Evolutionary conservation across 2,329 filamentous ascomycete species (phyloP), one percentile per base, ranked within the genome.

Genomic region (Pestalotiopsis sp.): DNA sequence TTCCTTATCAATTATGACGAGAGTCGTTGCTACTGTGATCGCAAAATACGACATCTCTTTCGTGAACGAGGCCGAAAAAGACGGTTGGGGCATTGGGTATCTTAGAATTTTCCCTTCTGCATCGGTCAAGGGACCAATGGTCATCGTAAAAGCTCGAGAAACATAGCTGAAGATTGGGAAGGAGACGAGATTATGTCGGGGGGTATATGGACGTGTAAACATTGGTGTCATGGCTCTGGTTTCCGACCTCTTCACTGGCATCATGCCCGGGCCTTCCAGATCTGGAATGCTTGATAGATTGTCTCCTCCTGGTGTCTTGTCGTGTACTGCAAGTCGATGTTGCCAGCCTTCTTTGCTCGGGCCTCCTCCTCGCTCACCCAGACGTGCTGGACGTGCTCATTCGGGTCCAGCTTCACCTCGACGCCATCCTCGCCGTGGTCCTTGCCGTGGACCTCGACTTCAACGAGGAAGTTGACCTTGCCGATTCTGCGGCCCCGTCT

Each of bases 311-410:
- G 75, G 1, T 69, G 52, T 20, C 68, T 41, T 12, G 68, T 71
- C 14, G 77, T 79, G 69, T 75, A 78, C 60, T 59, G 64, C 17
- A 78, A 68, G 12, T 69, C 64, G 12, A 76, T 60, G 13, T 57
- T 27, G 38, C 75, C 75, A 31, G 70, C 73, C 62, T 68, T 73
- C 58, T 68, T 68, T 14, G 68, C 68, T 64, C 64, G 68, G 20
- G 74, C 77, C 69, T 80, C 77, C 12, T 76, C 76, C 69, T 77
- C 75, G n/a, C 71, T 76, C 14, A 74, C 76, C 78, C 75, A 78
- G 20, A 79, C n/a, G 65, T 73, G 79, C 12, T 74, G 73, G 58
- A 72, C 69, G 63, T 80, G 79, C 70, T 80, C 79, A 12, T 76
- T 71, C 9, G 77, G 75, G 63, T 80, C 75, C 20, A 80, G 70